These are phyloP conservation scores for Lepiota brunneoincarnata DNA, from an alignment of 768 basidiomycete genomes.

Conservation along the genomic window DNA sequence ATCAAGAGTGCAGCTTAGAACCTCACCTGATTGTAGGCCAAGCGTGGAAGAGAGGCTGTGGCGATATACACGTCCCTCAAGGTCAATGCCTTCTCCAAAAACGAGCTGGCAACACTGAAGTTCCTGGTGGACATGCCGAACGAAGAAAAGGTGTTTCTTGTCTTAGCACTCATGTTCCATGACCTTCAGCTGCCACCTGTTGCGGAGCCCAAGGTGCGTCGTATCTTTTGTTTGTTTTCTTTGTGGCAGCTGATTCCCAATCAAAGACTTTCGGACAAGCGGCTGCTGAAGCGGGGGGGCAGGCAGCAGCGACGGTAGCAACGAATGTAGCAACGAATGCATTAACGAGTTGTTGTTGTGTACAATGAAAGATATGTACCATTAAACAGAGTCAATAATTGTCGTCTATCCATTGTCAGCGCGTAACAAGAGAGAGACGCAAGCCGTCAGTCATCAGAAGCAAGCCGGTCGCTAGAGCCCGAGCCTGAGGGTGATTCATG, in stretches of 20 bases:
- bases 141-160: constrained; percentile 19
- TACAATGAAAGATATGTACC: too few relatives aligned
- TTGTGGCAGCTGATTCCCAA: not conserved
- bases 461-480: not conserved
- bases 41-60: constrained; percentile 7
- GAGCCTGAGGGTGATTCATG: not conserved
- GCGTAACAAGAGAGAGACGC: not conserved
- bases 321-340: constrained; percentile 5
- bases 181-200: constrained; percentile 13
- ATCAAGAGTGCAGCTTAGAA: not conserved
- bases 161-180: constrained; percentile 12
- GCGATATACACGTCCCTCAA: constrained; percentile 13
- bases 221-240: not conserved
- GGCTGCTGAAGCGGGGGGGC: constrained; percentile 2
- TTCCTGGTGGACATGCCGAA: constrained; percentile 13
- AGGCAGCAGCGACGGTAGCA: constrained; percentile 2
- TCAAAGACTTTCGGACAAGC: constrained; percentile 3
- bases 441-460: not conserved
- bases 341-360: not conserved
- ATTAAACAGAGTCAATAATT: too few relatives aligned
- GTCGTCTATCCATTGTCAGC: not conserved
- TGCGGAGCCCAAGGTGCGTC: constrained; percentile 11
- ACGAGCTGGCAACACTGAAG: constrained; percentile 15
- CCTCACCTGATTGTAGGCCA: constrained; percentile 9
- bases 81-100: constrained; percentile 14